phyloP scores from a whole-genome alignment of 345 rosid species.

The Brassica juncea region DNA sequence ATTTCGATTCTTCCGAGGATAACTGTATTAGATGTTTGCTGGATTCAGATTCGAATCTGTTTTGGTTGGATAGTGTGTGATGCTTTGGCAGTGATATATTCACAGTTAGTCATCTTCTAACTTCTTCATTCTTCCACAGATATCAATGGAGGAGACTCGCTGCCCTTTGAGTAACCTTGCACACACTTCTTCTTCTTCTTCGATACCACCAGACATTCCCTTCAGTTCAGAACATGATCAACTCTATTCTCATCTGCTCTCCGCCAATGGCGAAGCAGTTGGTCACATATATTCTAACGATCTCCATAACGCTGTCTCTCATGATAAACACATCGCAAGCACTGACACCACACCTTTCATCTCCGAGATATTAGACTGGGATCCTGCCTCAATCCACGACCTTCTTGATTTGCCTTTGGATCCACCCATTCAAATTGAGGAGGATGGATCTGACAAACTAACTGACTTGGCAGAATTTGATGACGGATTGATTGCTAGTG shows the following conservation, averaged over 20 bases:
- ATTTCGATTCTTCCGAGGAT: no score
- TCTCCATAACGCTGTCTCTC: slow-evolving; percentile 50
- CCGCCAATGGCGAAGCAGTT: slow-evolving; percentile 55
- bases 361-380: slow-evolving; percentile 54
- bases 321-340: slow-evolving; percentile 52
- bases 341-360: slow-evolving; percentile 48
- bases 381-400: slow-evolving; percentile 48
- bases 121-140: not conserved
- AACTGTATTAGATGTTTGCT: no score
- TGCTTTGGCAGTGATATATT: no score
- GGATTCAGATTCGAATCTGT: no score
- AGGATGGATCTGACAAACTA: slow-evolving; percentile 47
- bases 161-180: not conserved
- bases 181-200: not conserved
- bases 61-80: no score
- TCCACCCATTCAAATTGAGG: slow-evolving; percentile 52
- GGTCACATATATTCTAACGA: slow-evolving; percentile 68
- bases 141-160: not conserved
- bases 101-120: no score
- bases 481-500: slow-evolving; percentile 71
- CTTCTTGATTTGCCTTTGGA: slow-evolving; percentile 55
- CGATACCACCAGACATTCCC: slow-evolving; percentile 6
- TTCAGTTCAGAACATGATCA: slow-evolving; percentile 48
- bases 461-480: slow-evolving; percentile 70
- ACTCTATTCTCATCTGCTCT: slow-evolving; percentile 36